Percentiles rank a stretch among this genome's conserved stretches.
Conservation (phyloP, 2,329 filamentous ascomycete genomes). For the Xylaria arbuscula region DNA sequence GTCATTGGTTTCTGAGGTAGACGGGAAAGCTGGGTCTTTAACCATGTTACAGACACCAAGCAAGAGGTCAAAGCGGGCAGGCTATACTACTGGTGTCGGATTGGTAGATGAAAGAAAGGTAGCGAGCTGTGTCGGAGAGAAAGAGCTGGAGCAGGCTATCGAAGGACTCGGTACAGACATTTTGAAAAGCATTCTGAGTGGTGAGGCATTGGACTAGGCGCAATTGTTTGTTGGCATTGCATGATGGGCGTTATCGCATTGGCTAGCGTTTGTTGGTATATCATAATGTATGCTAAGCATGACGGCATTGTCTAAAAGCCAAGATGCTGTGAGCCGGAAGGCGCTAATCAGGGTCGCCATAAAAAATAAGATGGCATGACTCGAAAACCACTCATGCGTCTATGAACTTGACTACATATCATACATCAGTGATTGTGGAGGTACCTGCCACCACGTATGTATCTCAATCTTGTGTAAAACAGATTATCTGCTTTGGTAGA, state of each 20-base stretch:
- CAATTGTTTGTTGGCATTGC: constrained; percentile 24
- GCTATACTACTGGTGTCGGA: constrained; percentile 59
- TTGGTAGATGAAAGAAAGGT: constrained; percentile 79
- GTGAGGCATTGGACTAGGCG: constrained; percentile 66
- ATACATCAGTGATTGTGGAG: not conserved
- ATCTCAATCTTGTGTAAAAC: no score
- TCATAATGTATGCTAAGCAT: constrained; percentile 1
- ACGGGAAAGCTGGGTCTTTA: constrained; percentile 76
- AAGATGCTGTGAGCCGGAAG: not conserved
- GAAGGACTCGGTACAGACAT: constrained; percentile 71
- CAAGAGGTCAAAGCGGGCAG: constrained; percentile 70
- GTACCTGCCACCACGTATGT: not conserved
- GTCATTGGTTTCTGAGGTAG: constrained; percentile 78
- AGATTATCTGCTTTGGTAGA: not conserved
- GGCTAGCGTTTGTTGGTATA: constrained; percentile 25
- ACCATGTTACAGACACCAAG: constrained; percentile 74
- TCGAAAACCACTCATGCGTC: not conserved
- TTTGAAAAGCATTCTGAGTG: constrained; percentile 70
- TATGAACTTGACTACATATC: not conserved
- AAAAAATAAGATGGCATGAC: not conserved
- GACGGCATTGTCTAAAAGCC: not conserved
- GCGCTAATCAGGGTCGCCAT: not conserved
- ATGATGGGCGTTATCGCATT: constrained; percentile 31
- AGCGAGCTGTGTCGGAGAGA: constrained; percentile 81
- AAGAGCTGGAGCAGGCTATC: constrained; percentile 78